These are phyloP conservation scores for Grosmannia huntii DNA, from an alignment of 2,329 filamentous ascomycete genomes.

Conservation along the genomic window DNA sequence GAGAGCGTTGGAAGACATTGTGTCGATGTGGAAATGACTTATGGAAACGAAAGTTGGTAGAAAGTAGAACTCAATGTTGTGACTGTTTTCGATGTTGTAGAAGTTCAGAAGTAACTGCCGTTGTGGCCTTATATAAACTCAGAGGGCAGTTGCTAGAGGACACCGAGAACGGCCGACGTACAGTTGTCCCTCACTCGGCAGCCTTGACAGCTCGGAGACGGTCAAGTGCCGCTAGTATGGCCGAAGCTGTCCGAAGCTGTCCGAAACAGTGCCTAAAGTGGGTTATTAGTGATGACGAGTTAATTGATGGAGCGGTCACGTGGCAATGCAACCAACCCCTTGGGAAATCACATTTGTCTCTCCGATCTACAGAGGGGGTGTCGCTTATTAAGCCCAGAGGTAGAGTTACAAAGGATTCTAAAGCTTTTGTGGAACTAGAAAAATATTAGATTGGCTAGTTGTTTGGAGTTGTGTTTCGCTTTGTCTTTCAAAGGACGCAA, in stretches of 20 bases:
- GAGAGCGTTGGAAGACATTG: background rate
- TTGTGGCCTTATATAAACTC: background rate
- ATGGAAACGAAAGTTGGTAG: background rate
- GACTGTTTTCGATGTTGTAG: background rate
- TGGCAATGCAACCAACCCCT: no score
- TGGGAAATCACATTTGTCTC: no score
- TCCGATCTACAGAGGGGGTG: no score
- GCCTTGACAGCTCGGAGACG: no score
- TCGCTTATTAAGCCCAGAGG: no score
- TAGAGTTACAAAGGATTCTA: no score
- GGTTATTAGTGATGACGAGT: no score
- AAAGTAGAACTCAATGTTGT: background rate
- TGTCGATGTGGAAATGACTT: background rate
- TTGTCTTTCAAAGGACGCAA: no score
- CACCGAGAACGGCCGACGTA: background rate
- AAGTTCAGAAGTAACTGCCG: background rate
- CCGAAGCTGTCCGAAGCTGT: background rate
- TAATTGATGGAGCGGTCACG: no score
- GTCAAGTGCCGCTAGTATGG: background rate
- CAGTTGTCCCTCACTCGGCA: background rate
- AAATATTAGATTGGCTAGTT: no score
- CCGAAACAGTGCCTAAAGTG: background rate
- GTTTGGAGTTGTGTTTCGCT: no score
- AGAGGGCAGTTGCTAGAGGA: background rate
- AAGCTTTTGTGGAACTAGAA: no score